These are phyloP conservation scores for Aphanomyces invadans DNA, from an alignment of 352 stramenopile genomes.

Conservation along the genomic window DNA sequence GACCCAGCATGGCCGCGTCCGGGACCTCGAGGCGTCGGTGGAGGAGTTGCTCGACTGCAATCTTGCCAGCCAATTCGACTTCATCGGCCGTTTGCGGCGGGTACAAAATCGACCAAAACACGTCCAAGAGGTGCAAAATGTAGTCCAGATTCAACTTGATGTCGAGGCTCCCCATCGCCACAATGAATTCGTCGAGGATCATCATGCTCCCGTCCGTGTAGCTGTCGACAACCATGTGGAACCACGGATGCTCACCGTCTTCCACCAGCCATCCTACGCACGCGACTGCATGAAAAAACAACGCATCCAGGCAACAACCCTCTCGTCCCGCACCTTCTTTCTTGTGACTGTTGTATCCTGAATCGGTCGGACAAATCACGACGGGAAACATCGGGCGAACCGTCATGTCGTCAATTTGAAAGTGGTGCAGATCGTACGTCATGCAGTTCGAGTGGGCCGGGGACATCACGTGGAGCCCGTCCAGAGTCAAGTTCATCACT, in stretches of 20 bases:
- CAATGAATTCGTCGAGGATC: constrained; percentile 72
- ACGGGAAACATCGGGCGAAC: constrained; percentile 60
- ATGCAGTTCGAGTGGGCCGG: constrained; percentile 4
- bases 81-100: constrained; percentile 19
- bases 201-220: constrained; percentile 56
- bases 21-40: neutral
- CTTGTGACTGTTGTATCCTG: constrained; percentile 82
- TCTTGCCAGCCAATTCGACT: neutral
- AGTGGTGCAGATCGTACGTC: constrained; percentile 53
- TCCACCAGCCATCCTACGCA: constrained; percentile 59
- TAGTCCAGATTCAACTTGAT: constrained; percentile 82
- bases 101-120: constrained; percentile 58
- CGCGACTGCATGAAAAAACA: too few relatives aligned
- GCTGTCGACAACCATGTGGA: constrained; percentile 56
- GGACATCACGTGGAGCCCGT: constrained; percentile 54
- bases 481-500: constrained; percentile 81
- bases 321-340: constrained; percentile 50
- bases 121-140: constrained; percentile 51
- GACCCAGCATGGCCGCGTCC: constrained; percentile 12
- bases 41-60: neutral
- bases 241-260: constrained; percentile 64
- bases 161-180: constrained; percentile 55
- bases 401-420: constrained; percentile 85
- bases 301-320: too few relatives aligned
- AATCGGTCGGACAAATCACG: constrained; percentile 68